These are phyloP conservation scores for Kwoniella newhampshirensis DNA, from an alignment of 768 basidiomycete species.

Conservation along the genomic window DNA sequence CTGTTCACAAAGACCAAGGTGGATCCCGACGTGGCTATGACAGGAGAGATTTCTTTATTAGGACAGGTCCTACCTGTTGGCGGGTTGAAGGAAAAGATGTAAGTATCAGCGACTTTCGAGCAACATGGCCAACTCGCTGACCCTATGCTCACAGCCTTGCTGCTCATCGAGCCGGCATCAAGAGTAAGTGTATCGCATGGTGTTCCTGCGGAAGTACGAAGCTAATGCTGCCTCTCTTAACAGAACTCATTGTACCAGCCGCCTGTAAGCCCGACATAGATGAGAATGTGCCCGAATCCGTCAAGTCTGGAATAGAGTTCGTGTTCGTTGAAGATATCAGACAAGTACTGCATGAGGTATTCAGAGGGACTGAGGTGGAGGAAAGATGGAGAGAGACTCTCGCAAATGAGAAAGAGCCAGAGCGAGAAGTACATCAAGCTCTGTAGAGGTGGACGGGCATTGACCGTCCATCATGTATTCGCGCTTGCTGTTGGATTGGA, in stretches of 20 bases:
- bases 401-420: slow-evolving; percentile 44
- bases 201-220: slow-evolving; percentile 59
- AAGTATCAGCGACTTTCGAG: neutral
- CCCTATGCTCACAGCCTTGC: slow-evolving; percentile 64
- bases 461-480: too few species aligned
- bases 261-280: slow-evolving; percentile 93
- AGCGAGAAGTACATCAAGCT: slow-evolving; percentile 29
- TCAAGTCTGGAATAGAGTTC: slow-evolving; percentile 90
- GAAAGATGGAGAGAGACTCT: slow-evolving; percentile 71
- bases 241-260: slow-evolving; percentile 53
- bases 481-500: too few species aligned
- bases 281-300: slow-evolving; percentile 93
- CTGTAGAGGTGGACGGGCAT: too few species aligned
- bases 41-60: slow-evolving; percentile 93
- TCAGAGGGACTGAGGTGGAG: slow-evolving; percentile 63
- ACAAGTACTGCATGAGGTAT: slow-evolving; percentile 86
- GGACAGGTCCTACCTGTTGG: slow-evolving; percentile 96
- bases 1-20: slow-evolving; percentile 83
- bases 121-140: slow-evolving; percentile 8
- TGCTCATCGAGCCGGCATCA: slow-evolving; percentile 94
- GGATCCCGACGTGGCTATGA: slow-evolving; percentile 92
- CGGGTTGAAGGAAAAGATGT: slow-evolving; percentile 69
- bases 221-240: neutral
- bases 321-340: slow-evolving; percentile 92
- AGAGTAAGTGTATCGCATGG: slow-evolving; percentile 57